Percentiles rank a stretch among this genome's conserved stretches.
These are phyloP conservation scores for Aureobasidium sp. DNA, from an alignment of 2,329 filamentous ascomycete genomes.

Conservation along the genomic window DNA sequence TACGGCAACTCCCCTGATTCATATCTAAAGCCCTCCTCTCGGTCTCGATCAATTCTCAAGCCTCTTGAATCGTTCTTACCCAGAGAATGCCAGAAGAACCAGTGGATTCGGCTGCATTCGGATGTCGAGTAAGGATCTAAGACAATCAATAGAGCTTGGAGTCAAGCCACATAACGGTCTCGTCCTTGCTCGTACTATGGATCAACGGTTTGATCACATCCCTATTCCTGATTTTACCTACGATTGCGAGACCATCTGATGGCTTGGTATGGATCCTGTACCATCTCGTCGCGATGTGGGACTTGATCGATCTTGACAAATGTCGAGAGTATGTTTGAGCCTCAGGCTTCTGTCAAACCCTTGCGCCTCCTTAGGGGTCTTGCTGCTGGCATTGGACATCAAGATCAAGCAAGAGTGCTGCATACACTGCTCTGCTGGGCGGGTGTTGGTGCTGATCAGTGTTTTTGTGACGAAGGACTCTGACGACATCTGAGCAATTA, in stretches of 20 bases:
- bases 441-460: neutral
- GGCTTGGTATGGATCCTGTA: neutral
- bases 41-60: neutral
- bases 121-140: constrained; percentile 12
- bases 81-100: neutral
- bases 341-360: neutral
- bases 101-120: neutral
- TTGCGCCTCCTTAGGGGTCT: neutral
- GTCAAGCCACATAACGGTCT: constrained; percentile 14
- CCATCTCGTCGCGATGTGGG: neutral
- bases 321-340: neutral
- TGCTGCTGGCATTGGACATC: neutral
- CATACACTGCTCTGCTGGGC: neutral
- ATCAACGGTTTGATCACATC: neutral
- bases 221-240: neutral
- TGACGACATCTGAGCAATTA: neutral
- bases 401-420: too few species aligned
- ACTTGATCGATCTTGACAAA: neutral
- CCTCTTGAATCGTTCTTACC: neutral
- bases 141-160: constrained; percentile 5
- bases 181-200: neutral
- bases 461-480: neutral
- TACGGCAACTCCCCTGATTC: neutral
- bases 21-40: neutral
- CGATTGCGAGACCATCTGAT: neutral